Base-by-base conservation (phyloP, 192 early-diverging fungal species). In the Umbelopsis vinacea region DNA sequence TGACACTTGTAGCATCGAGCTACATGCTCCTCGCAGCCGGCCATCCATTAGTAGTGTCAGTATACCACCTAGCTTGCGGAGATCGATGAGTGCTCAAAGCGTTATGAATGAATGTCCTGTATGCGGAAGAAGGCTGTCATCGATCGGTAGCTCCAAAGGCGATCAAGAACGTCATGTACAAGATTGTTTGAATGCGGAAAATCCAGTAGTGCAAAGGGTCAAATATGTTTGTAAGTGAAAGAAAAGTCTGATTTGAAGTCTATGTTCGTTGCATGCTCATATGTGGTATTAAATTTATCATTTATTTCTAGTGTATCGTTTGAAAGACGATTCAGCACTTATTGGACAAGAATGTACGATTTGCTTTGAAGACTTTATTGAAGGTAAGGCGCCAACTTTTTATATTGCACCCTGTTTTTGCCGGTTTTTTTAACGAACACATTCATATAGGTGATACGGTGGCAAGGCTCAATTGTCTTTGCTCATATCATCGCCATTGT, bases 321-420 rank as follows among this genome's bases (percentile, higher is more conserved):
- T 93, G 11, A 80, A 81, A 14, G 72, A 78, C 15, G 84, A 87
- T 50, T 87, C 88, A 22, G 81, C 87, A 10, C 71, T 90, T 69
- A 76, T 92, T 46, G 90, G 88, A 40, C 86, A 88, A 71, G 96
- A 98, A 71, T 98, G 96, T 77, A 86, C 92, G 0, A 98, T 98
- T 55, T 98, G 96, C 80, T 95, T 98, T 84, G 93, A 96, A 60
- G 95, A 96, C 71, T 96, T 94, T 87, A 84, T 84, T 55, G 72
- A 86, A 37, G 93, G 92, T 82, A 78, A 40, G 52, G 37, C 67
- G 14, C 38, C n/a, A 23, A 52, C 48, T 17, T 0, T 52, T 37
- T 12, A 15, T 54, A 19, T 3, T 12, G 22, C 11, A 55, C 29
- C n/a, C 21, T 22, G 40, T 17, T 17, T 67, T 1, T 55, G 14